Evolutionary conservation across 1,284 basidiomycete genomes (phyloP), one percentile per base, ranked within the genome.

Genomic region (Sanghuangporus weigelae): DNA sequence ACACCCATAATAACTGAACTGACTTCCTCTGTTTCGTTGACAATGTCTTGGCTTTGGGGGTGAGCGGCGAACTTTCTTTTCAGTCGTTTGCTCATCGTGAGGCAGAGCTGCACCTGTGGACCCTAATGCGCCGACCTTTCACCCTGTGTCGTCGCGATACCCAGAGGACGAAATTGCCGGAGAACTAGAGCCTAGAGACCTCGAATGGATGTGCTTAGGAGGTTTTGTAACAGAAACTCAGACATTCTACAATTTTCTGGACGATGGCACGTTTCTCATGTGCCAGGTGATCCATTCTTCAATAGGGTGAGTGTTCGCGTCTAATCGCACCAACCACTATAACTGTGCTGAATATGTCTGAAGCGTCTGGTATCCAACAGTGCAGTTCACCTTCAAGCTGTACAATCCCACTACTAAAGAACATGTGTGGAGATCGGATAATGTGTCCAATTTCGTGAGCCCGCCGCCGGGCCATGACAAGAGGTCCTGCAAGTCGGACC

Each of bases 181-280:
- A 26, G 84, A 86, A 68, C 84, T 95, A 60, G 83, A 84, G 68
- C 76, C 82, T 19, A 83, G 82, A 69, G 94, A 96, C 73, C 83
- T 85, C 48, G 87, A 92, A 71, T 98, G 95, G 95, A 75, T 85
- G 46, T 93, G 92, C 75, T 80, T 86, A 2, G 83, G 84, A 69
- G 94, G 95, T 0, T 97, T 98, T 74, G 84, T 87, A 51, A 92
- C 95, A 1, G 97, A 99, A 77, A 98, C 96, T 0, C 94, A 98
- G 74, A 83, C 77, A 0, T 99, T 90, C 79, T 99, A 99, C 77
- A 81, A 89, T 42, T 82, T 92, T 68, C 81, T 93, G 12, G 84
- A 89, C 46, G 93, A 97, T 80, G 96, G 96, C 4, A 85, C 84
- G 26, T 84, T 87, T 62, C 68, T 97, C 67, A 92, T 93, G 84